Conservation (phyloP, 371 early-diverging fungal species). For the Mucor racemosus region DNA sequence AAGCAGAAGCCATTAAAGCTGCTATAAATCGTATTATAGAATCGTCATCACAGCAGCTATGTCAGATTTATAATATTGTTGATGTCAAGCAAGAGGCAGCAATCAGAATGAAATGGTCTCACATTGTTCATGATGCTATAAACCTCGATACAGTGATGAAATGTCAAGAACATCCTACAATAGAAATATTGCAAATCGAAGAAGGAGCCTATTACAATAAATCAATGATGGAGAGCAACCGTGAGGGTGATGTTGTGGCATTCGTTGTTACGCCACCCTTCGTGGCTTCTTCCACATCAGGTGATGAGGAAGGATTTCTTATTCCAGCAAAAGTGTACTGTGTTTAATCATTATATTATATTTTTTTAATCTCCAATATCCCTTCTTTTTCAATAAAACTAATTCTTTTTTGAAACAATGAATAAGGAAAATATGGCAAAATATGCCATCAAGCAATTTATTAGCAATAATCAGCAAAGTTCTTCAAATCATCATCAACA, state of each 20-base stretch:
- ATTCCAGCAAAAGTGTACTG: constrained; percentile 46
- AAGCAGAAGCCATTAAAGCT: constrained; percentile 19
- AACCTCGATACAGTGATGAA: constrained; percentile 36
- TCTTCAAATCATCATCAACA: neutral
- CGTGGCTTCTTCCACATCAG: constrained; percentile 29
- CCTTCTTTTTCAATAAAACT: neutral
- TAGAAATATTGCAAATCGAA: constrained; percentile 28
- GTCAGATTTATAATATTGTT: neutral
- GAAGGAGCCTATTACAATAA: constrained; percentile 28
- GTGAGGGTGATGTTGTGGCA: constrained; percentile 15
- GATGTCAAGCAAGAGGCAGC: constrained; percentile 10
- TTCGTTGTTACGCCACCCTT: constrained; percentile 38
- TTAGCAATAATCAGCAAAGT: neutral
- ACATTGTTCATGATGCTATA: constrained; percentile 27
- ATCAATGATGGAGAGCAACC: constrained; percentile 25
- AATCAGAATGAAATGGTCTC: neutral
- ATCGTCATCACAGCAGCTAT: constrained; percentile 9
- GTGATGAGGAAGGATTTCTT: constrained; percentile 31
- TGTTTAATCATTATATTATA: constrained; percentile 10
- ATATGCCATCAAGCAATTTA: constrained; percentile 24
- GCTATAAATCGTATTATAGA: constrained; percentile 25
- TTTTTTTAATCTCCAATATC: neutral
- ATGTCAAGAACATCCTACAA: constrained; percentile 30
- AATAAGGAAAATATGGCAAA: constrained; percentile 27
- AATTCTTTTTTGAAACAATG: constrained; percentile 10